Evolutionary conservation across 1,284 basidiomycete genomes (phyloP), one percentile per base, ranked within the genome.

Genomic region (Sporisorium reilianum): DNA sequence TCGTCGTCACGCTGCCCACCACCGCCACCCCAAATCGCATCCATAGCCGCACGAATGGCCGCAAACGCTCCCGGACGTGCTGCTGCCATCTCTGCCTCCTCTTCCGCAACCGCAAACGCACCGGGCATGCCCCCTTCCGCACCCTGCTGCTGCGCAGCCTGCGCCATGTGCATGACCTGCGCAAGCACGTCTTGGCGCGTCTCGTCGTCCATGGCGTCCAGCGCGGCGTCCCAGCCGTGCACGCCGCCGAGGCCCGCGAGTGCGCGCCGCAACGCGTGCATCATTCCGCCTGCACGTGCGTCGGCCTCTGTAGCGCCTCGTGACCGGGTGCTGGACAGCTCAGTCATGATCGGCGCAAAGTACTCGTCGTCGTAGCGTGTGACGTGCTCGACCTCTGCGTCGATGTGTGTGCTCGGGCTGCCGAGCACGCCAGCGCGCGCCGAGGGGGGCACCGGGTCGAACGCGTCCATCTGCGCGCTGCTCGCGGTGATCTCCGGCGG

Each of bases 361-460:
- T 84, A 83, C 22, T 46, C 74, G 32, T 83, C 79, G 59, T 81
- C 77, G 49, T 79, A 80, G n/a, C 77, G 45, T 23, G 80, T 78
- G 22, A 67, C 67, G 2, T 12, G 40, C 3, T 44, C 32, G n/a
- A 55, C 56, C 2, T 62, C 70, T n/a, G 41, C 52, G 10, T 54
- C 40, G 2, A 5, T 18, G 18, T 26, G n/a, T n/a, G n/a, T n/a
- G n/a, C n/a, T n/a, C n/a, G n/a, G n/a, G n/a, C n/a, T n/a, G n/a
- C n/a, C n/a, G n/a, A n/a, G n/a, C n/a, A n/a, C n/a, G n/a, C n/a
- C n/a, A n/a, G n/a, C n/a, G n/a, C n/a, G n/a, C n/a, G n/a, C n/a
- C n/a, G 46, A 22, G 7, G 82, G 83, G 3, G 82, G 81, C 5
- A 84, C 60, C n/a, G 83, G 83, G 49, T 84, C 83, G 32, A 68